Evolutionary conservation across 1,139 yeast genomes (phyloP).

Genomic region (Pichia sp.): DNA sequence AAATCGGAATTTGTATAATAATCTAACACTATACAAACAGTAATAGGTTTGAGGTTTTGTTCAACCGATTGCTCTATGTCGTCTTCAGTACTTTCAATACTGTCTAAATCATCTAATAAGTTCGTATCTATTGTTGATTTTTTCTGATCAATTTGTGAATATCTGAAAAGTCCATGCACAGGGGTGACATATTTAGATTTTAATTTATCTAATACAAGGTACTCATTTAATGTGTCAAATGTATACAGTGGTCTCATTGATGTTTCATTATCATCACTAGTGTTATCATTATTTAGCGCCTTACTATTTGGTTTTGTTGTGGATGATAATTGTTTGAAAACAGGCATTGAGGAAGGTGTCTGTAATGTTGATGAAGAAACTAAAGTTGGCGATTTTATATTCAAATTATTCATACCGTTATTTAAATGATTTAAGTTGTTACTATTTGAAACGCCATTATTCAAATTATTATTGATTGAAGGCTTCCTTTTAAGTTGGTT

Average conservation of each 20-base stretch:
- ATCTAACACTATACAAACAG: constrained; percentile 31
- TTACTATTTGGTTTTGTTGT: background rate
- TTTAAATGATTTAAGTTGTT: background rate
- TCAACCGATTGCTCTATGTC: background rate
- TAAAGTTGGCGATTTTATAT: background rate
- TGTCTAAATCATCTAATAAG: background rate
- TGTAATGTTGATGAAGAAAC: background rate
- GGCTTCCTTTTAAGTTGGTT: background rate
- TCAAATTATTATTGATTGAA: background rate
- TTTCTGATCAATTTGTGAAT: background rate
- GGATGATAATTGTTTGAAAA: background rate
- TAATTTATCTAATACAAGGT: constrained; percentile 16
- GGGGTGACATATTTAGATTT: constrained; percentile 4
- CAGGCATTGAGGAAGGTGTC: background rate
- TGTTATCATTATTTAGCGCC: background rate
- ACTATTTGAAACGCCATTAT: background rate
- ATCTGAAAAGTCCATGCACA: constrained; percentile 10
- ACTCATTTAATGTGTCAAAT: constrained; percentile 26
- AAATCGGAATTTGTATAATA: constrained; percentile 45
- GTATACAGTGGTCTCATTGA: constrained; percentile 10
- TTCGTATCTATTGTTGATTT: background rate
- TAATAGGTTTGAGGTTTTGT: background rate
- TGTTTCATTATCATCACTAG: background rate
- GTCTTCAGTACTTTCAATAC: background rate
- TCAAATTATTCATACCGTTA: background rate